These are phyloP conservation scores for Chrysoporthe deuterocubensis DNA, from an alignment of 2,329 filamentous ascomycete species.

Conservation along the genomic window DNA sequence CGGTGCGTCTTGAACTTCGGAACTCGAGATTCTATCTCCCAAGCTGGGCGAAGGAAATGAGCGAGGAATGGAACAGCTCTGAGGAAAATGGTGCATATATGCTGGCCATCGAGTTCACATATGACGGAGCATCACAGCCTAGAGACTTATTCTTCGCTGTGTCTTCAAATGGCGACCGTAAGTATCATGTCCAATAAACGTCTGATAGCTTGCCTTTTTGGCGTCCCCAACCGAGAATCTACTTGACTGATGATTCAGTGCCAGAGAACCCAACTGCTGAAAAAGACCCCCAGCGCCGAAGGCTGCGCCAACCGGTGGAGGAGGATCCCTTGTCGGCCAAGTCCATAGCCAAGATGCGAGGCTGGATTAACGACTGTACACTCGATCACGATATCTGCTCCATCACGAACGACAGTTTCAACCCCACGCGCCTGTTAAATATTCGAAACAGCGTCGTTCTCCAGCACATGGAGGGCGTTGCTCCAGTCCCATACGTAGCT, in stretches of 20 bases:
- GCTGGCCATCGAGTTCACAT: not conserved
- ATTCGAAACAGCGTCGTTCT: not conserved
- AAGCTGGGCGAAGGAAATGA: not conserved
- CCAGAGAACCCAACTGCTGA: not conserved
- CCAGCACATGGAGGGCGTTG: not conserved
- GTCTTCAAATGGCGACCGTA: not conserved
- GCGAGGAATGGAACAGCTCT: not conserved
- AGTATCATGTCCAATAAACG: not conserved
- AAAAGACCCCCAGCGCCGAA: not conserved
- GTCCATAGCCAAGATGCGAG: not conserved
- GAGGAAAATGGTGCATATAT: not conserved
- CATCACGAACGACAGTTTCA: too few relatives aligned
- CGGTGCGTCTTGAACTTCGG: constrained; percentile 22
- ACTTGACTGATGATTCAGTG: not conserved
- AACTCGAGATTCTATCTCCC: not conserved
- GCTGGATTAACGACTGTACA: not conserved
- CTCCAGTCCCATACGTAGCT: not conserved
- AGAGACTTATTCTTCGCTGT: not conserved
- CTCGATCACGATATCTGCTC: not conserved
- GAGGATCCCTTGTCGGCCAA: not conserved
- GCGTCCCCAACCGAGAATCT: too few relatives aligned
- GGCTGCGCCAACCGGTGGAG: not conserved
- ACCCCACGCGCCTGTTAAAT: not conserved
- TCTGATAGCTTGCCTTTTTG: too few relatives aligned
- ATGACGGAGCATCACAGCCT: too few relatives aligned